Base-by-base conservation (phyloP, 148 eudicot species). In the Silene latifolia region DNA sequence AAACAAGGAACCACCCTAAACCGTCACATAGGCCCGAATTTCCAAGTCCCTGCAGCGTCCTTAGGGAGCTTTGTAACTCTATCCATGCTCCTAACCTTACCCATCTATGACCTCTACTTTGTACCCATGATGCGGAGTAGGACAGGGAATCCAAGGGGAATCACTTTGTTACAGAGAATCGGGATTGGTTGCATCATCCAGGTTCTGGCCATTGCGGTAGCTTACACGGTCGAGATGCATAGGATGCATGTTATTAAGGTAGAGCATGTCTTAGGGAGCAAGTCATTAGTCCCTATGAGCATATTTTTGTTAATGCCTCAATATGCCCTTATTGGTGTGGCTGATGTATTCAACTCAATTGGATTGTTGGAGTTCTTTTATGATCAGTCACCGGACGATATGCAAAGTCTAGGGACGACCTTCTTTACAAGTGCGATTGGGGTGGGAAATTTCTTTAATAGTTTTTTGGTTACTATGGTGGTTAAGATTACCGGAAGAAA, bases 321-420 rank as follows among this genome's bases (percentile, higher is more conserved):
- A 74, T 90, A 93, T 63, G 79, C 86, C 23, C 82, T 90, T 4
- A 69, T 90, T n/a, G 98, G 98, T 5, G 80, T 90, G n/a, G 98
- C 91, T 0, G 98, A 93, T 51, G 96, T 93, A 59, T 93, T 93
- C 59, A 89, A 85, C 44, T 88, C 90, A 2, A 89, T 93, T 53
- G 98, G 98, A 2, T 72, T 89, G 83, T 79, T 93, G 17, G 98
- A 93, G 79, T 93, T 93, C 42, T 90, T 93, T 83, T 93, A 93
- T n/a, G 98, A 93, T 27, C 98, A 93, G 57, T 88, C 96, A 0
- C 98, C 98, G 0, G 90, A 89, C 23, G 98, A 93, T 73, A 89
- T 89, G 93, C 93, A 88, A 69, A 93, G 98, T 77, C 81, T 93
- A 0, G 98, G 98, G 79, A 93, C 98, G 5, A 93, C 96, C 7